Conservation (phyloP, 768 basidiomycete species). For the Glaciozyma antarctica region DNA sequence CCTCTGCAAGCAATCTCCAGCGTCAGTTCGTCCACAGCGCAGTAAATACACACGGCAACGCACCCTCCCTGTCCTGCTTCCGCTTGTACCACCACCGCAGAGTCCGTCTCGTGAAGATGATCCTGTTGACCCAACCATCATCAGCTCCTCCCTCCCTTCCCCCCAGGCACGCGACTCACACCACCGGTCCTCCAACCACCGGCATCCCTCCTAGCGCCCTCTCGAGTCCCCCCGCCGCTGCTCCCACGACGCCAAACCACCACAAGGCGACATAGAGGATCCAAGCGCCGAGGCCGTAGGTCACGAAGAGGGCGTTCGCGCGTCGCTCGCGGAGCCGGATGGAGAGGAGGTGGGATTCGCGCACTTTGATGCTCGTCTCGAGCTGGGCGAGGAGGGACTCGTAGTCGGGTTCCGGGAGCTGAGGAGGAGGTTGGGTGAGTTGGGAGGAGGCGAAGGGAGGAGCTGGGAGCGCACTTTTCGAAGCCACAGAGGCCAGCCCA, state of each 20-base stretch:
- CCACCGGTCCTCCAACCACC: slow-evolving; percentile 62
- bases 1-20: slow-evolving; percentile 5
- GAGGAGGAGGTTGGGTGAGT: neutral
- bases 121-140: slow-evolving; percentile 8
- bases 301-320: slow-evolving; percentile 62
- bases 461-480: neutral
- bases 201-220: slow-evolving; percentile 46
- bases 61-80: slow-evolving; percentile 31
- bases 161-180: slow-evolving; percentile 50
- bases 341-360: slow-evolving; percentile 24
- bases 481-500: neutral
- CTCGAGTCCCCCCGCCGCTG: slow-evolving; percentile 37
- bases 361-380: slow-evolving; percentile 15
- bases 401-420: slow-evolving; percentile 26
- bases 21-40: neutral
- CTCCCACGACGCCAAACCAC: slow-evolving; percentile 32
- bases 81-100: slow-evolving; percentile 30
- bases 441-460: neutral
- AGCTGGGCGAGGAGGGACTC: slow-evolving; percentile 18
- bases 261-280: slow-evolving; percentile 40
- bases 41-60: neutral
- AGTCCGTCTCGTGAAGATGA: slow-evolving; percentile 30
- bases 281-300: slow-evolving; percentile 70
- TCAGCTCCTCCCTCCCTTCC: neutral
- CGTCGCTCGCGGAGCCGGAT: slow-evolving; percentile 77